Percentiles rank a stretch among this genome's conserved stretches.
phyloP scores from a whole-genome alignment of 371 early-diverging fungal genomes.

The Globomyces sp. region DNA sequence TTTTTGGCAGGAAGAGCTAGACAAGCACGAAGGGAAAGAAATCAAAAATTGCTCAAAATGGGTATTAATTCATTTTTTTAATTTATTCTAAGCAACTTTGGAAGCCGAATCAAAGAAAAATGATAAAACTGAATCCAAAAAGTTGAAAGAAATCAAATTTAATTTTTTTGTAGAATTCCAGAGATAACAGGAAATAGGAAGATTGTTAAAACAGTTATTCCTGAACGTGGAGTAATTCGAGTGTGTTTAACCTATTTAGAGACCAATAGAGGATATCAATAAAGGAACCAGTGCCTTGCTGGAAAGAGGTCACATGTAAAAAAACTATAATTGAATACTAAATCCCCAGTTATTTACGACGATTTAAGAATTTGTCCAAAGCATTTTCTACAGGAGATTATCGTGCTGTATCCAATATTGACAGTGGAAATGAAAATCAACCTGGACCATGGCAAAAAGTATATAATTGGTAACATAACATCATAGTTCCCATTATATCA shows the following conservation, averaged over 20 bases:
- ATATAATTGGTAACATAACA: not conserved
- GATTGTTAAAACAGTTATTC: slow-evolving; percentile 13
- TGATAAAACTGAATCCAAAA: not conserved
- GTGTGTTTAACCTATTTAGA: not conserved
- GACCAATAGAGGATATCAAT: not conserved
- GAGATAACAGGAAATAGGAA: not conserved
- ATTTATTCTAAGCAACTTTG: slow-evolving; percentile 12
- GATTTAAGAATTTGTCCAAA: slow-evolving; percentile 54
- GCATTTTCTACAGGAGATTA: slow-evolving; percentile 56
- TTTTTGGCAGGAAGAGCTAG: slow-evolving; percentile 44
- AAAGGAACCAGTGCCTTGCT: not conserved
- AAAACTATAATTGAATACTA: not conserved
- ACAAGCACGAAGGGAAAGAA: slow-evolving; percentile 41
- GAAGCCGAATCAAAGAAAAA: slow-evolving; percentile 10
- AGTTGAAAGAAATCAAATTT: not conserved
- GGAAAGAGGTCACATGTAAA: not conserved
- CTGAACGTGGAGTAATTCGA: not conserved
- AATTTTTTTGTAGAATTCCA: no score
- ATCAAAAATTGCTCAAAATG: slow-evolving; percentile 27
- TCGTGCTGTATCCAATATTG: slow-evolving; percentile 32
- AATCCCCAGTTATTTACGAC: slow-evolving; percentile 38
- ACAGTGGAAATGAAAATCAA: slow-evolving; percentile 19
- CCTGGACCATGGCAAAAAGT: slow-evolving; percentile 50
- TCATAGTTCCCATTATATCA: slow-evolving; percentile 35
- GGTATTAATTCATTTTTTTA: not conserved